A percentile compares a stretch with the other conserved stretches of the same genome.
Evolutionary conservation across 208 protist genomes (phyloP).

Genomic region (Trypanosoma grayi): DNA sequence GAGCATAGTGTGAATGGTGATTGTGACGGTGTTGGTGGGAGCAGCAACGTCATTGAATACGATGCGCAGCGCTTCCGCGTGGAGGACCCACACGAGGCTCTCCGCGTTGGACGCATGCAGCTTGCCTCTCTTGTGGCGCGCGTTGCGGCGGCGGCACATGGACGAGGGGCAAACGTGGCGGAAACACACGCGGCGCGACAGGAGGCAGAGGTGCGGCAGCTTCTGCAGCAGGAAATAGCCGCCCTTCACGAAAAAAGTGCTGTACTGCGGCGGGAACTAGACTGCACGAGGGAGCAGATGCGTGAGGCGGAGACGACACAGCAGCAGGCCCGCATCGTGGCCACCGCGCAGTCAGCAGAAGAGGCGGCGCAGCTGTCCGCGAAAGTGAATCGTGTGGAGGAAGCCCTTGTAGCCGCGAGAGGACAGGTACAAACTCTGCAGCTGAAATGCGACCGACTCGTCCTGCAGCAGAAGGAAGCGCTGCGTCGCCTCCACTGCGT

Average conservation of each 20-base stretch:
- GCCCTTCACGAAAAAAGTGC: not conserved
- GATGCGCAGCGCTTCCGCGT: not conserved
- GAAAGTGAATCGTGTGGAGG: not conserved
- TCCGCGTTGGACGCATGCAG: not conserved
- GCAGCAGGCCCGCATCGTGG: not conserved
- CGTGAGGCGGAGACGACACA: not conserved
- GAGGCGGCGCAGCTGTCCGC: not conserved
- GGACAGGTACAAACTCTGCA: not conserved
- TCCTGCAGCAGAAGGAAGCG: not conserved
- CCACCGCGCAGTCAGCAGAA: not conserved
- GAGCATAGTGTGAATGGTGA: conserved; percentile 2
- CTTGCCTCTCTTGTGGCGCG: not conserved
- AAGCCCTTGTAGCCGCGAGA: not conserved
- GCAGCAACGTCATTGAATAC: not conserved
- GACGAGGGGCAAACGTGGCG: not conserved
- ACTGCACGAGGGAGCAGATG: not conserved
- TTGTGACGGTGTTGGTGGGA: not conserved
- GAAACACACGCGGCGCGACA: not conserved
- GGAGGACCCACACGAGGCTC: conserved; percentile 6
- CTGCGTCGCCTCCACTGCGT: not conserved
- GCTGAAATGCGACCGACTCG: not conserved
- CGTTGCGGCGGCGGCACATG: not conserved
- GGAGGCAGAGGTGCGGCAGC: not conserved
- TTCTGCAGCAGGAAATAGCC: not conserved
- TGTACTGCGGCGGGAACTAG: not conserved